Evolutionary conservation across 495 filamentous ascomycete genomes (phyloP).

Genomic region (Lasiosphaeria hispida): DNA sequence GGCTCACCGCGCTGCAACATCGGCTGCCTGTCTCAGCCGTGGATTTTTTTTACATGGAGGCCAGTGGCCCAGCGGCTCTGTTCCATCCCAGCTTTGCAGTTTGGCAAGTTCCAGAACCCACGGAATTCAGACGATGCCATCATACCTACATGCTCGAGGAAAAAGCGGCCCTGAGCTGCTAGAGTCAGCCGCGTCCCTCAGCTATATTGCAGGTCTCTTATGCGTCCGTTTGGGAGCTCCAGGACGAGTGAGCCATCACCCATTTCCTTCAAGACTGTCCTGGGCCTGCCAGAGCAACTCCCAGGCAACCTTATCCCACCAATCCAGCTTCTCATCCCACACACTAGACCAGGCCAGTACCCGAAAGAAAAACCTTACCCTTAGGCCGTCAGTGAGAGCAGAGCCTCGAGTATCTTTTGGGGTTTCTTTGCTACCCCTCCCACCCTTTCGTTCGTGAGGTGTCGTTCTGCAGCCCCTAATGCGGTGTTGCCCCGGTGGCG

Average conservation of each 20-base stretch:
- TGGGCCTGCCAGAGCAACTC: no score
- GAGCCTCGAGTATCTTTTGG: background rate
- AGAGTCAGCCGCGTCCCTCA: no score
- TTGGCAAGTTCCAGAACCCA: no score
- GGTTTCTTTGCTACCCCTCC: background rate
- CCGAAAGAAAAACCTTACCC: background rate
- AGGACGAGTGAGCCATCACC: no score
- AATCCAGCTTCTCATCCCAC: slow-evolving; percentile 2
- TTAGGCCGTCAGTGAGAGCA: background rate
- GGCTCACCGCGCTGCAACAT: background rate
- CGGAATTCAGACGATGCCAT: no score
- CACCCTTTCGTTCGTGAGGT: no score
- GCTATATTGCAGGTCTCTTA: no score
- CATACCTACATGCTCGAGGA: no score
- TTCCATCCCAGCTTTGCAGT: background rate
- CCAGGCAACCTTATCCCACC: slow-evolving; percentile 1
- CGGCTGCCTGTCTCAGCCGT: background rate
- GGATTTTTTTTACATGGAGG: background rate
- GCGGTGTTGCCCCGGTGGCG: background rate
- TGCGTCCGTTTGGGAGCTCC: no score
- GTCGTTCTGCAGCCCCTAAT: slow-evolving; percentile 4
- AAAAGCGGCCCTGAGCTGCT: no score
- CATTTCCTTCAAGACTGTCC: no score
- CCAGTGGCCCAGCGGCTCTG: slow-evolving; percentile 2
- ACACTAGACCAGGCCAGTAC: background rate